Conservation (phyloP, 495 filamentous ascomycete species). For the Darksidea phi region DNA sequence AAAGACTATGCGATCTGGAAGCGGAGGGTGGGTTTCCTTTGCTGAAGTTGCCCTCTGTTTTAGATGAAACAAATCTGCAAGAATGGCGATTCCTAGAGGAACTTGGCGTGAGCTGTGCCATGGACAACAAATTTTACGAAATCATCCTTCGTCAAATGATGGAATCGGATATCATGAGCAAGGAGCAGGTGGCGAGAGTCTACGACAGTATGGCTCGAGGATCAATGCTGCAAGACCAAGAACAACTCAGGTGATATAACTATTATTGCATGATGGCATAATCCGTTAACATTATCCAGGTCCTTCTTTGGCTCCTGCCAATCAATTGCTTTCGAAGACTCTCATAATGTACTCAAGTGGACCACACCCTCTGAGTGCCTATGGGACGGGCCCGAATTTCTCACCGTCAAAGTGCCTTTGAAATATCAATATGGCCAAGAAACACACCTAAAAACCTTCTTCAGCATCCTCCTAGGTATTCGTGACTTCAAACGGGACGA, state of each 20-base stretch:
- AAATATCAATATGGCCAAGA: neutral
- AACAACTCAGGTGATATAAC: too few species aligned
- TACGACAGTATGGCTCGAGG: neutral
- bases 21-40: neutral
- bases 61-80: neutral
- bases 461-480: neutral
- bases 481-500: neutral
- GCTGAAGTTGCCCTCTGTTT: neutral
- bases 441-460: neutral
- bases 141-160: neutral
- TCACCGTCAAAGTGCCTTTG: neutral
- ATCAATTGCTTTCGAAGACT: too few species aligned
- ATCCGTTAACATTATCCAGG: neutral
- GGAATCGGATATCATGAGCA: neutral
- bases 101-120: neutral
- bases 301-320: neutral
- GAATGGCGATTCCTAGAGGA: slow-evolving; percentile 12
- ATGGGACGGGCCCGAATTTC: slow-evolving; percentile 9
- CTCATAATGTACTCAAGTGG: neutral
- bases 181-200: neutral
- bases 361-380: neutral
- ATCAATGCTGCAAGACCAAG: too few species aligned
- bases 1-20: neutral
- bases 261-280: too few species aligned
- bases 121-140: slow-evolving; percentile 4